Evolutionary conservation across 257 asterid species (phyloP), one percentile per base, ranked within the genome.

Genomic region (Solanum acaule): DNA sequence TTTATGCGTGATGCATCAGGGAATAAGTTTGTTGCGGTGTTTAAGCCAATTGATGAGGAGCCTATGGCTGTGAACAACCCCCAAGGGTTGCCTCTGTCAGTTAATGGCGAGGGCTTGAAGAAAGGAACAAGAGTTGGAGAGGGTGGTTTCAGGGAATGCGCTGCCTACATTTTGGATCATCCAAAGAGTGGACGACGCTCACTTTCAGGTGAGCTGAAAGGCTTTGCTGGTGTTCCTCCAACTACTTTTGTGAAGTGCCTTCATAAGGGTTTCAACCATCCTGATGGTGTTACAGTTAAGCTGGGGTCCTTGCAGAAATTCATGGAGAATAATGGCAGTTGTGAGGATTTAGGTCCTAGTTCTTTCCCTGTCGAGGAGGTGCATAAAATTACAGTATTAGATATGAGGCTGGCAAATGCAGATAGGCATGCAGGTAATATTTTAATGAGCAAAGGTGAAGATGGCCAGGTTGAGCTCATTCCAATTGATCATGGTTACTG

Each of bases 381-480:
- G 37, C 93, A 92, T 85, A 92, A 90, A 83, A 88, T 89, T 77
- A 87, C 89, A 1, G 91, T 90, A 27, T 84, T 92, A 85, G 93
- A 91, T 91, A 87, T 90, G 86, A 87, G 92, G 86, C 77, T 91
- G 88, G 93, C 92, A n/a, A 92, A 92, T 88, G 93, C 93, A 15
- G 93, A 92, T 90, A 88, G 93, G 89, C 93, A 90, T 90, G 90
- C 91, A 12, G 93, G 92, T 68, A 92, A 92, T 88, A 89, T 92
- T 49, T 65, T 92, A 71, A 29, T 88, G 59, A 90, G 88, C 88
- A 92, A 90, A 63, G 89, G 89, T 44, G 91, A 85, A 84, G 89
- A 90, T 83, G 91, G 92, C 22, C 90, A 87, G 86, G 49, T 88
- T 22, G 86, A 70, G 86, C 90, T 90, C 71, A 89, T 90, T 72